A percentile compares a stretch with the other conserved stretches of the same genome.
Conservation (phyloP, 2,329 filamentous ascomycete genomes). For the Phyllosticta ampelicida region DNA sequence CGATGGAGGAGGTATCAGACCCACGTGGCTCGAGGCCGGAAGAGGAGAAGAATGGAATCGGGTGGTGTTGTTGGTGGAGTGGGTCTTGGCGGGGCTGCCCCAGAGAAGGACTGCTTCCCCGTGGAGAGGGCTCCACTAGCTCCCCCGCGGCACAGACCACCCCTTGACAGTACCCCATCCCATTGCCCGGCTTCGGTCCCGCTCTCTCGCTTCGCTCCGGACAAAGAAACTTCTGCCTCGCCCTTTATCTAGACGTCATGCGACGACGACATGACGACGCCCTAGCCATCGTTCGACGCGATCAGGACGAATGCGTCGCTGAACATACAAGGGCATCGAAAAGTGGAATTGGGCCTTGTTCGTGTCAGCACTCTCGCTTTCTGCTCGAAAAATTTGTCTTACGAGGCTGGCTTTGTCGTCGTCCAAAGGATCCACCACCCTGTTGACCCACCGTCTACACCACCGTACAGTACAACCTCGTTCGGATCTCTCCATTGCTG, state of each 20-base stretch:
- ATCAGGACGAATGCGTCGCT: neutral
- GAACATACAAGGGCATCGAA: neutral
- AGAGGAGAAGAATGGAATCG: neutral
- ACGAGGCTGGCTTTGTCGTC: neutral
- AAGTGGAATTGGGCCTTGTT: neutral
- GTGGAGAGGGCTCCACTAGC: neutral
- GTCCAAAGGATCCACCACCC: neutral
- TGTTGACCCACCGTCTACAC: neutral
- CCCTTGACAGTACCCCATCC: neutral
- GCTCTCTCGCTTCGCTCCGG: neutral
- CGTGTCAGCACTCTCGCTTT: neutral
- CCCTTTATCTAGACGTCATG: neutral
- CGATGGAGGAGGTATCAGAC: neutral
- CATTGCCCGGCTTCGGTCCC: neutral
- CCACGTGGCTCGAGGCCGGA: neutral
- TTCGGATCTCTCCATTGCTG: neutral
- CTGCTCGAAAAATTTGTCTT: neutral
- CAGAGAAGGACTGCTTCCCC: neutral
- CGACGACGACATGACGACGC: neutral
- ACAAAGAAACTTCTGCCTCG: neutral
- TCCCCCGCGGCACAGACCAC: neutral
- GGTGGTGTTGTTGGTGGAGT: neutral
- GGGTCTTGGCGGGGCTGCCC: neutral
- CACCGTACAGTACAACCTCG: neutral
- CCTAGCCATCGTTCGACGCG: neutral